Evolutionary conservation across 257 asterid genomes (phyloP).

Genomic region (Voacanga thouarsii): DNA sequence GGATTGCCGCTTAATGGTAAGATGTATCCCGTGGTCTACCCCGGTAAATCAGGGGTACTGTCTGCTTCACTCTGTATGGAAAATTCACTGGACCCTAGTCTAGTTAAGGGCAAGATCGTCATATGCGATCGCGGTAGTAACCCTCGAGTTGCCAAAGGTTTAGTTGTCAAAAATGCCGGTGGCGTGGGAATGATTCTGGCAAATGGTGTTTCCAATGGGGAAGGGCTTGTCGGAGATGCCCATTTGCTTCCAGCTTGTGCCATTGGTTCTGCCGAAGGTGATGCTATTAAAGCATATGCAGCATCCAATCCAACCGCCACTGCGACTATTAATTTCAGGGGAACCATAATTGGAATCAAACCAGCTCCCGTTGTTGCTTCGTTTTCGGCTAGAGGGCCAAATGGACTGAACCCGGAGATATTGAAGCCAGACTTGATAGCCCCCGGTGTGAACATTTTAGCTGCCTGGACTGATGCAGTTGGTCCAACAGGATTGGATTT

Average conservation of each 20-base stretch:
- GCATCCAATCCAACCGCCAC: constrained; percentile 41
- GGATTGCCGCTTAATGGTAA: constrained; percentile 63
- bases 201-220: constrained; percentile 82
- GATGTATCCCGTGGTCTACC: constrained; percentile 75
- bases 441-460: constrained; percentile 90
- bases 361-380: constrained; percentile 98
- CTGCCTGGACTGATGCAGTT: constrained; percentile 90
- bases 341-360: constrained; percentile 71
- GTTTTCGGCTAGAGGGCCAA: constrained; percentile 86
- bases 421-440: constrained; percentile 88
- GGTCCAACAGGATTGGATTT: constrained; percentile 87
- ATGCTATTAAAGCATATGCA: constrained; percentile 58
- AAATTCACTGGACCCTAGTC: constrained; percentile 62
- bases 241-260: constrained; percentile 85
- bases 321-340: constrained; percentile 65
- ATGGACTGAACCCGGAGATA: constrained; percentile 82
- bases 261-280: constrained; percentile 72
- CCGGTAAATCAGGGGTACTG: constrained; percentile 76
- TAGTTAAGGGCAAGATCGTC: constrained; percentile 71
- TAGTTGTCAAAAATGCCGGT: constrained; percentile 85
- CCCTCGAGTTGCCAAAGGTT: constrained; percentile 88
- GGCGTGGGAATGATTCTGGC: constrained; percentile 95
- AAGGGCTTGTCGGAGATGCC: constrained; percentile 91
- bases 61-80: constrained; percentile 96
- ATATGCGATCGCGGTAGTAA: constrained; percentile 94